Percentiles rank a stretch among this genome's conserved stretches.
Evolutionary conservation across 345 rosid species (phyloP).

Genomic region (Populus simonii): DNA sequence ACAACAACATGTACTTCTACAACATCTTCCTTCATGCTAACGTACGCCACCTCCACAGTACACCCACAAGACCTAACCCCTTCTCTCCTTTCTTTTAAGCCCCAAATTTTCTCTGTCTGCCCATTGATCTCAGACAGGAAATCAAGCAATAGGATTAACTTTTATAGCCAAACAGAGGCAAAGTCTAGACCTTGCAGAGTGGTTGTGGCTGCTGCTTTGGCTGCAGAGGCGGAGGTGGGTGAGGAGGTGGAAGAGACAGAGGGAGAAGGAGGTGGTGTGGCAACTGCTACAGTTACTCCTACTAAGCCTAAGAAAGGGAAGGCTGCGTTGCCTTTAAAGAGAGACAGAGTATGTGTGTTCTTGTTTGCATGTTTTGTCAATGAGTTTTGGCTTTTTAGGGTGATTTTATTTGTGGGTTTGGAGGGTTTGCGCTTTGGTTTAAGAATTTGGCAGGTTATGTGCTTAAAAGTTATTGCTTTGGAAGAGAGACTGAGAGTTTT

Average conservation of each 20-base stretch:
- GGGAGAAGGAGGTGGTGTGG: slow-evolving; percentile 27
- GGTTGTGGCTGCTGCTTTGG: slow-evolving; percentile 41
- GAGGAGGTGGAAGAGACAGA: slow-evolving; percentile 37
- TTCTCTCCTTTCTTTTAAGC: slow-evolving; percentile 50
- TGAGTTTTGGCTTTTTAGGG: not conserved
- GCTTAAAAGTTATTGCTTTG: not conserved
- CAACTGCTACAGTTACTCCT: slow-evolving; percentile 42
- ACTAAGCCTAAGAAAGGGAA: slow-evolving; percentile 83
- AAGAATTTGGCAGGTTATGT: not conserved
- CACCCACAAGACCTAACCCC: slow-evolving; percentile 51
- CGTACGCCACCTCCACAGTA: slow-evolving; percentile 45
- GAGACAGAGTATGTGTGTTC: slow-evolving; percentile 65
- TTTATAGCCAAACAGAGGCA: slow-evolving; percentile 13
- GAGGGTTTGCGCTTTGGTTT: not conserved
- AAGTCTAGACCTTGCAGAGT: slow-evolving; percentile 26
- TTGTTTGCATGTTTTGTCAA: not conserved
- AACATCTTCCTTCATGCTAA: slow-evolving; percentile 51
- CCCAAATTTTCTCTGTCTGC: slow-evolving; percentile 35
- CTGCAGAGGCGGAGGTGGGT: slow-evolving; percentile 49
- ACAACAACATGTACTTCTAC: slow-evolving; percentile 40
- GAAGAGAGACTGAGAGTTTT: not conserved
- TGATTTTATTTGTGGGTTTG: slow-evolving; percentile 12
- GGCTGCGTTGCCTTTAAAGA: slow-evolving; percentile 77
- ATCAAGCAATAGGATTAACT: slow-evolving; percentile 17
- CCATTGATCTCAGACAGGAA: slow-evolving; percentile 38